Evolutionary conservation across 164 flowering plant genomes (phyloP).

Genomic region (Saururus chinensis): DNA sequence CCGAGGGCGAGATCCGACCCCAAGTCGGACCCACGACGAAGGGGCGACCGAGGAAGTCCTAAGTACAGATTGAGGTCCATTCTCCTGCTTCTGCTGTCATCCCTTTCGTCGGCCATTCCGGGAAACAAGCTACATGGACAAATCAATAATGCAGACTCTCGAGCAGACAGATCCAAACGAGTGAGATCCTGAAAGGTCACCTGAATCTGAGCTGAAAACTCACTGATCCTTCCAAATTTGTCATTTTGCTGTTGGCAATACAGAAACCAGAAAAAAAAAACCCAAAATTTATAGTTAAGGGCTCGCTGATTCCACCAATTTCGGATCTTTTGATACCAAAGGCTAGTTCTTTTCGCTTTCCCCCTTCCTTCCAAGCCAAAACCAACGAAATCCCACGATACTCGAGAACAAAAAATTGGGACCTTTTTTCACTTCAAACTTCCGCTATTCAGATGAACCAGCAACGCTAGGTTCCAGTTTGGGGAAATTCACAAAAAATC

Average conservation of each 20-base stretch:
- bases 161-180: too few species aligned
- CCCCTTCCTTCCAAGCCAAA: background rate
- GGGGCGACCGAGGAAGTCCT: constrained; percentile 20
- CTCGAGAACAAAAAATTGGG: background rate
- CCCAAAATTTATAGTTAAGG: too few species aligned
- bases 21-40: constrained; percentile 13
- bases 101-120: constrained; percentile 11
- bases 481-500: background rate
- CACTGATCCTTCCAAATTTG: background rate
- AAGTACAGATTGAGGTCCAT: constrained; percentile 28
- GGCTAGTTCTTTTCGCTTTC: background rate
- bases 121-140: background rate
- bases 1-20: constrained; percentile 23
- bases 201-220: background rate
- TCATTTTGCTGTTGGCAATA: too few species aligned
- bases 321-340: too few species aligned
- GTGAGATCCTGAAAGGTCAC: too few species aligned
- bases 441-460: background rate
- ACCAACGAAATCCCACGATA: too few species aligned
- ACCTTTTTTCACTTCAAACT: too few species aligned
- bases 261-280: too few species aligned
- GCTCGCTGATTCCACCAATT: too few species aligned
- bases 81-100: constrained; percentile 10
- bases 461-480: background rate
- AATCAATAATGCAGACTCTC: too few species aligned